phyloP scores from a whole-genome alignment of 345 rosid genomes.

The Populus alba region DNA sequence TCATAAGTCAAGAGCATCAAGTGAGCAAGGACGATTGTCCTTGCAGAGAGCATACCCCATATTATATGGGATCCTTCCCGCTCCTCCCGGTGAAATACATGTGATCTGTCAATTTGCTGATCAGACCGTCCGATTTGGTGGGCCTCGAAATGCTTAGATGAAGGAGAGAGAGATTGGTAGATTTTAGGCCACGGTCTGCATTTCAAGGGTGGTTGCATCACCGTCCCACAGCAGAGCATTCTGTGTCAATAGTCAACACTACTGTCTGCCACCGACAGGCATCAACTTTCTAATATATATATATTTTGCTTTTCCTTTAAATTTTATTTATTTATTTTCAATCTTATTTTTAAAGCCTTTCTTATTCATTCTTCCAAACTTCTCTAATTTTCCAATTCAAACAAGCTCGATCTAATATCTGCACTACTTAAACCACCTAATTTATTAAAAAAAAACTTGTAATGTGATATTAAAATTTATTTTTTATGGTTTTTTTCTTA shows the following conservation, averaged over 20 bases:
- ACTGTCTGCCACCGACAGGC: slow-evolving; percentile 9
- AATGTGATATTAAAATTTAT: too few species aligned
- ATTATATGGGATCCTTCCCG: neutral
- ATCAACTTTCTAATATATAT: neutral
- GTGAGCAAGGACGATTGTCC: neutral
- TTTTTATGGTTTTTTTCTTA: too few species aligned
- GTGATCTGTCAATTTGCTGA: slow-evolving; percentile 7
- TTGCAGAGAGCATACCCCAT: neutral
- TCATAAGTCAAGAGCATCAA: too few species aligned
- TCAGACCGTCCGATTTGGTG: slow-evolving; percentile 11
- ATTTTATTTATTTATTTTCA: too few species aligned
- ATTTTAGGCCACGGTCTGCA: neutral
- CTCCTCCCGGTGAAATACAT: neutral
- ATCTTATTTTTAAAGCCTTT: too few species aligned
- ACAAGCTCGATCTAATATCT: too few species aligned
- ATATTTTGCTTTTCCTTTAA: too few species aligned
- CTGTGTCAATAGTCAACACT: neutral
- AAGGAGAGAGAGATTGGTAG: neutral
- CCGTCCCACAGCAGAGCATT: neutral
- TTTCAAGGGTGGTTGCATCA: neutral
- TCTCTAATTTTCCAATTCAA: too few species aligned
- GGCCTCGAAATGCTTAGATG: neutral
- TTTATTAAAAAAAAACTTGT: too few species aligned
- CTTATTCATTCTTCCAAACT: too few species aligned
- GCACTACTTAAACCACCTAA: too few species aligned